Evolutionary conservation across 2,329 filamentous ascomycete genomes (phyloP).

Genomic region (Metarhizium robertsii): DNA sequence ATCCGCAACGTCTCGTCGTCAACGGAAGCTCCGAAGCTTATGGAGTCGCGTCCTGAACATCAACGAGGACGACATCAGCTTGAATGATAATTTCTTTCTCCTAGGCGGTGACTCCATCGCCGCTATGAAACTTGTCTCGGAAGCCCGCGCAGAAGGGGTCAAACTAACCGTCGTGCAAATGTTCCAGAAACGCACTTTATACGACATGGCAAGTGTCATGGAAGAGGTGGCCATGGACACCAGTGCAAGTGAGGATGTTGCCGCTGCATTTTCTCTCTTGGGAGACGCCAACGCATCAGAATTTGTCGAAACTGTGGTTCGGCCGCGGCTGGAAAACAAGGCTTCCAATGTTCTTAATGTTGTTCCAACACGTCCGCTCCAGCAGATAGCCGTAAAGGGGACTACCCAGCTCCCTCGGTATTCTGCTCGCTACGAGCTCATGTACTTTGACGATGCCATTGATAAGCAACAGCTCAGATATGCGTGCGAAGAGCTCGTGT

Average conservation of each 20-base stretch:
- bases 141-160: constrained; percentile 37
- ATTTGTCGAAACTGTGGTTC: constrained; percentile 39
- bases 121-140: constrained; percentile 52
- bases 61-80: constrained; percentile 35
- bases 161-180: constrained; percentile 45
- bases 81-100: constrained; percentile 51
- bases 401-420: constrained; percentile 50
- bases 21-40: constrained; percentile 29
- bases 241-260: not conserved
- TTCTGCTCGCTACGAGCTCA: constrained; percentile 54
- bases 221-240: constrained; percentile 11
- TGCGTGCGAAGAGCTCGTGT: constrained; percentile 46
- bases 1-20: not conserved
- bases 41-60: constrained; percentile 40
- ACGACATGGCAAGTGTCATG: constrained; percentile 44
- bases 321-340: constrained; percentile 39
- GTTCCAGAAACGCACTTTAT: constrained; percentile 37
- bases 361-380: constrained; percentile 48
- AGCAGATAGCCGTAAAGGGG: constrained; percentile 48
- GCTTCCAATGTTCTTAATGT: constrained; percentile 45
- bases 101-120: constrained; percentile 51
- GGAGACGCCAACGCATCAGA: constrained; percentile 26
- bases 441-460: constrained; percentile 47
- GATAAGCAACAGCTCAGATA: constrained; percentile 37
- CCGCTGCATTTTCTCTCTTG: constrained; percentile 36